Percentiles rank a stretch among this genome's conserved stretches.
Conservation (phyloP, 1,284 basidiomycete genomes). For the Vanrija pseudolonga region DNA sequence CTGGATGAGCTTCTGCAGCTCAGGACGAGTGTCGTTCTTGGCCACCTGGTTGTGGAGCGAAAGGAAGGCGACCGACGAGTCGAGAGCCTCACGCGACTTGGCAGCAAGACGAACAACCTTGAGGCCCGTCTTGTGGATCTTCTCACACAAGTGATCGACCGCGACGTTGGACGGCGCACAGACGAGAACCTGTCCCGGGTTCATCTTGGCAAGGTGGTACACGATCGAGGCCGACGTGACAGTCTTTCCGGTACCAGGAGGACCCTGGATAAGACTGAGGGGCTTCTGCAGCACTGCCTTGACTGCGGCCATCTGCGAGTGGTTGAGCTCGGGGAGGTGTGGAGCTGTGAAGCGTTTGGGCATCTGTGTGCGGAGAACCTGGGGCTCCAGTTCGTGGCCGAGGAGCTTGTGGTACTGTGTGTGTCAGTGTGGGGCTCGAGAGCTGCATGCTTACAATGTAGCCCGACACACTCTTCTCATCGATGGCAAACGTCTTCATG, state of each 20-base stretch:
- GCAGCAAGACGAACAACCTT: conserved; percentile 97
- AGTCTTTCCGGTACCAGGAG: conserved; percentile 98
- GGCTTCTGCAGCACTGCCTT: conserved; percentile 98
- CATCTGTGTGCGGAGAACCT: conserved; percentile 72
- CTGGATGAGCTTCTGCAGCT: conserved; percentile 95
- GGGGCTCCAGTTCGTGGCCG: conserved; percentile 91
- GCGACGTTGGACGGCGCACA: conserved; percentile 99
- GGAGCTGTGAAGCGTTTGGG: conserved; percentile 79
- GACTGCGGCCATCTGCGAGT: conserved; percentile 98
- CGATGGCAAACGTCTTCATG: conserved; percentile 99
- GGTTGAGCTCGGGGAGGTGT: conserved; percentile 95
- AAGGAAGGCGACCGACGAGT: conserved; percentile 87
- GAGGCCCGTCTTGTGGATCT: conserved; percentile 93
- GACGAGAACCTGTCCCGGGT: conserved; percentile 96
- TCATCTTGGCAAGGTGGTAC: conserved; percentile 99
- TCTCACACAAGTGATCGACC: conserved; percentile 97
- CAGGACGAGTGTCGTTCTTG: conserved; percentile 88
- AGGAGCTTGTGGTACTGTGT: conserved; percentile 91
- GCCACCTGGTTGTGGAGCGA: conserved; percentile 97
- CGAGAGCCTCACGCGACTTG: conserved; percentile 94
- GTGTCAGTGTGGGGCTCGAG: conserved; percentile 8
- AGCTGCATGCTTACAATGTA: conserved; percentile 69
- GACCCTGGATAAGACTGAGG: conserved; percentile 96
- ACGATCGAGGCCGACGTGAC: conserved; percentile 99
- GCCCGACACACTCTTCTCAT: conserved; percentile 97